Evolutionary conservation across 2,329 filamentous ascomycete genomes (phyloP), one percentile per base, ranked within the genome.

Genomic region (Phialophora expanda): DNA sequence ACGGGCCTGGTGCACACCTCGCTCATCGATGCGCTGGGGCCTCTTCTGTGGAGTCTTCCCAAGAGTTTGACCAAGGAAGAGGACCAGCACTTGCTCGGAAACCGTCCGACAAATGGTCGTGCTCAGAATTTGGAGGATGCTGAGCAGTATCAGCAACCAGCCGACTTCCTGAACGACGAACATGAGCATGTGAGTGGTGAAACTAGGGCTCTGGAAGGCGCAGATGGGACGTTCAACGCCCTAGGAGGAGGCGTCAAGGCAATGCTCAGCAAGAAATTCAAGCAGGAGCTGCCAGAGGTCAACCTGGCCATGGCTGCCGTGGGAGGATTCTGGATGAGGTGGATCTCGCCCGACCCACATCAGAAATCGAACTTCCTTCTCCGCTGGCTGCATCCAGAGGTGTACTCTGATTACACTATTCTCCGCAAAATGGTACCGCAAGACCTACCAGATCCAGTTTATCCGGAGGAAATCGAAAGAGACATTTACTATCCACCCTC

Each of bases 401-500:
- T 70, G 17, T 70, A 61, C 44, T 64, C 64, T 9, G 67, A 69
- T 44, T 67, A 65, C 38, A 65, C 62, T 14, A 44, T 66, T 41
- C 61, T 70, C 24, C 67, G 67, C 26, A 60, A 63, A 9, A 68
- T 65, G 66, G 54, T 73, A 24, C 64, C 70, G 5, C 59, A 58
- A 17, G 64, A 72, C 46, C 62, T 66, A 14, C 66, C 69, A 4
- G 66, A 68, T 73, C 81, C 86, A 14, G 83, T 86, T 2, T 93
- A 94, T 74, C 80, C 86, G 0, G 82, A 84, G 0, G 82, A 87
- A 53, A 79, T 87, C 8, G 83, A 89, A 68, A 80, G 82, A 2
- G 84, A 90, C 50, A 92, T 90, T 0, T 94, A 92, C 77, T 86
- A 85, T 74, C 88, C 92, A 67, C 91, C 92, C 0, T 86, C 89